These are phyloP conservation scores for Lipomyces anomalus DNA, from an alignment of 805 yeast genomes.

Conservation along the genomic window DNA sequence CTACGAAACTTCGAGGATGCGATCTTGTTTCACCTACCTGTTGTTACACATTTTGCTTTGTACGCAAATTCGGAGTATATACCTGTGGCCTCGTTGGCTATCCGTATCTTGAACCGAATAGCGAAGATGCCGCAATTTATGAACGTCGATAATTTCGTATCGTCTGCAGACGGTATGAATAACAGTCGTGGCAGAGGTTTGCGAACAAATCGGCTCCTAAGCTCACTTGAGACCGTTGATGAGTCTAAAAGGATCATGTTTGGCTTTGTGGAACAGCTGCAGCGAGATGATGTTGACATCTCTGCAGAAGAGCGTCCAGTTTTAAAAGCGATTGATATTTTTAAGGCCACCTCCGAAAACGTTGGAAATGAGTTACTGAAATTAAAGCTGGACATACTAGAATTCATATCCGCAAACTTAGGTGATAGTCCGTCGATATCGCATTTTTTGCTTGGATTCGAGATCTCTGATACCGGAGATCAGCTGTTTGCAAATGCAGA, in stretches of 20 bases:
- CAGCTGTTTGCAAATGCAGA: constrained; percentile 28
- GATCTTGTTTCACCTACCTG: constrained; percentile 59
- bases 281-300: constrained; percentile 33
- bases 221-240: constrained; percentile 67
- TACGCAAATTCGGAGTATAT: constrained; percentile 58
- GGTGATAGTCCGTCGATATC: constrained; percentile 48
- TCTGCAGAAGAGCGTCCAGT: not conserved
- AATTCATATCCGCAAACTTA: constrained; percentile 47
- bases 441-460: constrained; percentile 76
- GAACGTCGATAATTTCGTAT: constrained; percentile 16
- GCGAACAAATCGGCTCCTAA: constrained; percentile 54
- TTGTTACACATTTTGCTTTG: constrained; percentile 67
- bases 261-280: constrained; percentile 65
- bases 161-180: constrained; percentile 4
- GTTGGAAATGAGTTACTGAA: constrained; percentile 15
- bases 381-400: constrained; percentile 53
- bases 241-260: constrained; percentile 70
- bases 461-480: constrained; percentile 44
- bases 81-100: constrained; percentile 41
- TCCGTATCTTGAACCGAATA: constrained; percentile 49
- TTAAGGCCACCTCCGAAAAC: not conserved
- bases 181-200: constrained; percentile 12
- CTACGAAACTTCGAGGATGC: constrained; percentile 64
- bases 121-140: constrained; percentile 46
- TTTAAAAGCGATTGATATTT: not conserved